A percentile compares a stretch with the other conserved stretches of the same genome.
phyloP scores from a whole-genome alignment of 768 basidiomycete species.

The Calocybe gangraenosa region DNA sequence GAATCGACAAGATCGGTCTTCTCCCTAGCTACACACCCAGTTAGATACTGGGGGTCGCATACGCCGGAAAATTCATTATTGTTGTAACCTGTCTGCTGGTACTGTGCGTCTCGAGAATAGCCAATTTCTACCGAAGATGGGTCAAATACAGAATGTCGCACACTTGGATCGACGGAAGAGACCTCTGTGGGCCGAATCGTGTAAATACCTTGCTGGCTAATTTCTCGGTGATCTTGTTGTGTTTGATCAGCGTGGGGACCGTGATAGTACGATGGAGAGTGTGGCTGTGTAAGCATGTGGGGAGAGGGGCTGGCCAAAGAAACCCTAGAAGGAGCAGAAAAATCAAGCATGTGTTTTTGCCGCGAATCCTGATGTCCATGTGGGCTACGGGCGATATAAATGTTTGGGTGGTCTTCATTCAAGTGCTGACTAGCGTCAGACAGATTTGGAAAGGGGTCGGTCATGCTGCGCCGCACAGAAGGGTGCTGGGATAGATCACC shows the following conservation, averaged over 20 bases:
- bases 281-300: not conserved
- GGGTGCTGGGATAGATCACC: constrained; percentile 5
- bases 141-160: constrained; percentile 6
- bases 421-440: not conserved
- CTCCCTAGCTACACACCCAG: not conserved
- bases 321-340: constrained; percentile 11
- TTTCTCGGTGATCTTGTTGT: not conserved
- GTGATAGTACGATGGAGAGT: constrained; percentile 9
- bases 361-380: constrained; percentile 6
- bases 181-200: constrained; percentile 9
- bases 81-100: constrained; percentile 7
- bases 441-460: constrained; percentile 2
- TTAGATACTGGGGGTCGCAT: constrained; percentile 14
- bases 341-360: constrained; percentile 14
- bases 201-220: constrained; percentile 5
- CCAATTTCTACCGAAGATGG: constrained; percentile 7
- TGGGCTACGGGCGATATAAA: constrained; percentile 5
- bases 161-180: not conserved
- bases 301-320: not conserved
- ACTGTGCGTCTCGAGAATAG: constrained; percentile 4
- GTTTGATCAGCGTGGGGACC: constrained; percentile 1
- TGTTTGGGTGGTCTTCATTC: constrained; percentile 11
- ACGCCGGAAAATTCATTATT: constrained; percentile 8
- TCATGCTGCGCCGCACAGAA: constrained; percentile 3
- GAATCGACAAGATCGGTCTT: constrained; percentile 4